Base-by-base conservation (phyloP, 2,329 filamentous ascomycete species). In the Zymoseptoria ardabiliae region DNA sequence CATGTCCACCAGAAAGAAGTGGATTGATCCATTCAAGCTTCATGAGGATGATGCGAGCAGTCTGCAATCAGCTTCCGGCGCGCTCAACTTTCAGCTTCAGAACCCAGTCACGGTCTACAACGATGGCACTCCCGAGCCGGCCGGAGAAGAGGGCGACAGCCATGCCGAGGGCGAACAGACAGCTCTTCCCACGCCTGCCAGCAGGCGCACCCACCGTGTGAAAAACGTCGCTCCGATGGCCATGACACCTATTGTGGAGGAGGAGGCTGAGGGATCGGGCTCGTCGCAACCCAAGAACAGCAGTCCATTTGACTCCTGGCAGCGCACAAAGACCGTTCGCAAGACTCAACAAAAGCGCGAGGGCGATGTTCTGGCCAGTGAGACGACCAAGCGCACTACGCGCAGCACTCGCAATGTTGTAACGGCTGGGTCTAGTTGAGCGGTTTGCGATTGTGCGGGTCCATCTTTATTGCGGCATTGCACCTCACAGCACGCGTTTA, bases 261-360 rank as follows among this genome's bases (percentile, higher is more conserved):
- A 56, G 53, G 22, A 56, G 56, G n/a, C 23, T 50, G 51, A 60
- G 54, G 49, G 21, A 22, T n/a, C 50, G 61, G 52, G 54, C 61
- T 57, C 59, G 55, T 56, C 55, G 56, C 50, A 57, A 53, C 22
- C 41, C 53, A 69, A 64, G 63, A 68, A 73, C 64, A 76, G 75
- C 59, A 85, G 82, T 66, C 84, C 84, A 2, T 90, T 90, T 66
- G 85, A 88, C 66, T 79, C 79, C 48, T 91, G 87, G 87, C 82
- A 78, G 63, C 83, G 86, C 59, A 84, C 83, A 66, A 90, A 90
- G 60, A 23, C 56, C 49, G 64, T 65, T 28, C 13, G 30, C 19
- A 11, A 28, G 41, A 45, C 35, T 5, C 35, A 45, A 17, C 53
- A 45, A 21, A 67, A 67, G 62, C 65, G 66, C 50, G 58, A 60